Conservation (phyloP, 768 basidiomycete genomes). For the Naganishia kalamii region DNA sequence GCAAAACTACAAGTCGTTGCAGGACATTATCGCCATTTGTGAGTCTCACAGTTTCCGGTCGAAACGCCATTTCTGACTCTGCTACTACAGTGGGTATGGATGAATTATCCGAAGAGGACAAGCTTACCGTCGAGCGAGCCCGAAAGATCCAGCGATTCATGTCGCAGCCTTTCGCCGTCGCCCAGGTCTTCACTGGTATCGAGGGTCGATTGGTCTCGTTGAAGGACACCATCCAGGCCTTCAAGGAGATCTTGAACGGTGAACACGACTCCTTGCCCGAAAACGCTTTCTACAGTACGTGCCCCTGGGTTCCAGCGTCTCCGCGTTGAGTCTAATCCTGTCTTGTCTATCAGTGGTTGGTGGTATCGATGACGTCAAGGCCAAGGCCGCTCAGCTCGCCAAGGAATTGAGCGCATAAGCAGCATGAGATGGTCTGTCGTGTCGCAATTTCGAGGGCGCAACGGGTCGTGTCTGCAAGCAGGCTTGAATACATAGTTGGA, state of each 20-base stretch:
- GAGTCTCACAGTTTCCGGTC: neutral
- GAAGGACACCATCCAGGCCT: constrained; percentile 67
- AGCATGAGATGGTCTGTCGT: neutral
- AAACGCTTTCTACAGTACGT: constrained; percentile 85
- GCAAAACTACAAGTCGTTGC: constrained; percentile 51
- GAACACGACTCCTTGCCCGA: constrained; percentile 83
- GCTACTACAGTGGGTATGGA: constrained; percentile 88
- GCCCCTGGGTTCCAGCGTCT: neutral
- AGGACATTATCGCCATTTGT: constrained; percentile 95
- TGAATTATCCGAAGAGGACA: constrained; percentile 99
- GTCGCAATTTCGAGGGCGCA: neutral
- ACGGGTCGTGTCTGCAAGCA: neutral
- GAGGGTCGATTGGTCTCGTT: constrained; percentile 94
- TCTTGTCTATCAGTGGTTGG: constrained; percentile 51
- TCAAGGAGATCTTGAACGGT: constrained; percentile 95
- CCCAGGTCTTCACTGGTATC: constrained; percentile 98
- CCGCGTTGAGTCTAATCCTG: neutral
- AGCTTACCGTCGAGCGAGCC: constrained; percentile 93
- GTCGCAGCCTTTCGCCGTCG: constrained; percentile 99
- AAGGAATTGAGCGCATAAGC: constrained; percentile 67
- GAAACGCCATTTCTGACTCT: constrained; percentile 17
- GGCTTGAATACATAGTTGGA: neutral
- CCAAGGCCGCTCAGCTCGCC: constrained; percentile 93
- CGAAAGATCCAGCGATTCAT: constrained; percentile 97
- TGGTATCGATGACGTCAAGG: constrained; percentile 92